Percentiles rank a stretch among this genome's conserved stretches.
phyloP scores from a whole-genome alignment of 2,329 filamentous ascomycete genomes.

The Neoscytalidium dimidiatum region DNA sequence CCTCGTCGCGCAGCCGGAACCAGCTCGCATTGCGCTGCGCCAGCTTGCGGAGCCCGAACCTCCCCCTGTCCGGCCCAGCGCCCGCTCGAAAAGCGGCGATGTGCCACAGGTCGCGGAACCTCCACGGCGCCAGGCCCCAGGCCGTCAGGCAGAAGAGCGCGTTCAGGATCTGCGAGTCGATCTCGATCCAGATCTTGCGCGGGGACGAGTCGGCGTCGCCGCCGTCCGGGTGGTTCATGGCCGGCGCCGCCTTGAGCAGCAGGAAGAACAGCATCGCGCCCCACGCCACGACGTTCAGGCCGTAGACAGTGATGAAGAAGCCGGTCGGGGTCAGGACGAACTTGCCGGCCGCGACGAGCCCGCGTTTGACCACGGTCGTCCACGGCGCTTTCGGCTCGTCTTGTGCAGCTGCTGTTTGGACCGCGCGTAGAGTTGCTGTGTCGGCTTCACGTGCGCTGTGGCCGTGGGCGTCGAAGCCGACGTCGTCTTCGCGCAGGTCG shows the following conservation, averaged over 20 bases:
- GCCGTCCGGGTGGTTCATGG: slow-evolving; percentile 62
- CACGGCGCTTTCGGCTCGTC: not conserved
- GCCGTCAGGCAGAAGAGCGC: slow-evolving; percentile 84
- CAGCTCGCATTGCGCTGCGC: slow-evolving; percentile 49
- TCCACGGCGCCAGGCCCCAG: slow-evolving; percentile 82
- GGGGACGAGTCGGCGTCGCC: slow-evolving; percentile 6
- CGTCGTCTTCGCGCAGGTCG: not conserved
- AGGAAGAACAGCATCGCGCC: slow-evolving; percentile 88
- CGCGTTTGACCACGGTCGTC: not conserved
- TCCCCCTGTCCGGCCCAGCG: slow-evolving; percentile 31
- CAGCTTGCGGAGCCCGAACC: slow-evolving; percentile 12
- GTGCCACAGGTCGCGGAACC: slow-evolving; percentile 72
- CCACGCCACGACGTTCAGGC: slow-evolving; percentile 85
- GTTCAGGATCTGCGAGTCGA: slow-evolving; percentile 80
- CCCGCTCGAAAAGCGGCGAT: slow-evolving; percentile 63
- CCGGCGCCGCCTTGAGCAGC: slow-evolving; percentile 71
- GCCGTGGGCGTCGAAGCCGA: slow-evolving; percentile 1
- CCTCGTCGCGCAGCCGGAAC: slow-evolving; percentile 66
- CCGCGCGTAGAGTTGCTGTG: not conserved
- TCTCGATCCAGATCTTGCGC: slow-evolving; percentile 70
- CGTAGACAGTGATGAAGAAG: slow-evolving; percentile 29
- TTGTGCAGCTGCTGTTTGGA: not conserved
- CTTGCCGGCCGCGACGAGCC: not conserved
- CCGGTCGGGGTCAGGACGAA: not conserved
- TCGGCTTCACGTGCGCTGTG: slow-evolving; percentile 5